These are phyloP conservation scores for Stylosanthes scabra DNA, from an alignment of 331 rosid species.

Conservation along the genomic window DNA sequence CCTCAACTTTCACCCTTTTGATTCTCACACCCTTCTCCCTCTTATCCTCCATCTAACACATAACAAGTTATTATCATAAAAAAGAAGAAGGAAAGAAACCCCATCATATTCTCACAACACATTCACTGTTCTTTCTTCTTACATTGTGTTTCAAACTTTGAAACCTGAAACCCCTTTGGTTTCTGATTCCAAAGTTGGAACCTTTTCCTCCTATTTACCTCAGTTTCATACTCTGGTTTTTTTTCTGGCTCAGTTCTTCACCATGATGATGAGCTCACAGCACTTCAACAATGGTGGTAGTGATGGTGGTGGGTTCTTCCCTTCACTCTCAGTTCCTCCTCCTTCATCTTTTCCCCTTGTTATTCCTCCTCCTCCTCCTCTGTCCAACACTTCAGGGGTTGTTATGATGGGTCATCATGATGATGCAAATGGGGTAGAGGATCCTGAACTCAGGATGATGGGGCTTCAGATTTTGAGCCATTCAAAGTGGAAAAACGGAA, in stretches of 20 bases:
- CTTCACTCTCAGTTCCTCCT: conserved; percentile 13
- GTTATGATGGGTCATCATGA: not conserved
- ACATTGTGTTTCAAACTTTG: not conserved
- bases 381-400: conserved; percentile 26
- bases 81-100: no score
- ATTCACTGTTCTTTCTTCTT: conserved; percentile 4
- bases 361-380: not conserved
- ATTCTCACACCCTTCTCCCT: not conserved
- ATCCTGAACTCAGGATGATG: conserved; percentile 37
- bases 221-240: not conserved
- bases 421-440: not conserved
- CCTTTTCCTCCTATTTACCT: not conserved
- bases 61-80: not conserved
- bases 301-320: conserved; percentile 37
- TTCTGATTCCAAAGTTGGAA: conserved; percentile 14
- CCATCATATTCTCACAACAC: no score
- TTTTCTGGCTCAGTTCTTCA: not conserved
- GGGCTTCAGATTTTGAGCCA: conserved; percentile 51
- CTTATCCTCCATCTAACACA: not conserved
- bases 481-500: conserved; percentile 27
- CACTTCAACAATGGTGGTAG: conserved; percentile 35
- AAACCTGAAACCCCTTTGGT: not conserved
- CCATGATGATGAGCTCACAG: conserved; percentile 48
- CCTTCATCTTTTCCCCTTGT: conserved; percentile 22
- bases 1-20: conserved; percentile 8